These are phyloP conservation scores for Cutaneotrichosporon spelunceum DNA, from an alignment of 1,284 basidiomycete genomes.

Conservation along the genomic window DNA sequence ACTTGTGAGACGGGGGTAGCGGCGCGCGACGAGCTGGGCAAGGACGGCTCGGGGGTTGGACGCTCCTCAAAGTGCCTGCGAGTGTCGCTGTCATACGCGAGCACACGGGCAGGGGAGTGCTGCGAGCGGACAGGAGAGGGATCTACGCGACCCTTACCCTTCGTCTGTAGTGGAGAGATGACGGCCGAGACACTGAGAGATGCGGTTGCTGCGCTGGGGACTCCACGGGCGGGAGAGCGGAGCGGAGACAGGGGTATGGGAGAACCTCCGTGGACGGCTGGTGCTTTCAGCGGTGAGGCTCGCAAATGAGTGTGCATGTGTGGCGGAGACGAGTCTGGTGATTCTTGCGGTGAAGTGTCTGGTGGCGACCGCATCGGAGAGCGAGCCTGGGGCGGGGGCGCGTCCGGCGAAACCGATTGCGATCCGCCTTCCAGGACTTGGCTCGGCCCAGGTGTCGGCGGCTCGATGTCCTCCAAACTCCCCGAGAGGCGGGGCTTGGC, in stretches of 20 bases:
- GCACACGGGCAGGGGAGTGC: neutral
- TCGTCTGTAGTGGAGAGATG: neutral
- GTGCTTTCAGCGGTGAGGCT: neutral
- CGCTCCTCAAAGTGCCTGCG: neutral
- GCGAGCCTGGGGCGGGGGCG: neutral
- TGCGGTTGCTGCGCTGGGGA: neutral
- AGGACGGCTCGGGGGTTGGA: neutral
- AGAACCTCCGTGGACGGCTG: neutral
- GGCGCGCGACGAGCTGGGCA: neutral
- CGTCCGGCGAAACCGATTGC: neutral
- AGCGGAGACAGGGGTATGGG: neutral
- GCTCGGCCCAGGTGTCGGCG: slow-evolving; percentile 1
- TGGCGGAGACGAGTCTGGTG: neutral
- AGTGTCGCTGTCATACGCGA: neutral
- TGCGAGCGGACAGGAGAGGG: neutral
- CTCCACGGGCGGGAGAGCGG: neutral
- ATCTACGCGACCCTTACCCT: neutral
- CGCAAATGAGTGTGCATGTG: neutral
- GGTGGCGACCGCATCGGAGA: neutral
- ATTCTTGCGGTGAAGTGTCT: neutral
- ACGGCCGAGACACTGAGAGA: neutral
- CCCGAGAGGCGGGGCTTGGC: slow-evolving; percentile 12
- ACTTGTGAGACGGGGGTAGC: neutral
- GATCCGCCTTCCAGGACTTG: neutral
- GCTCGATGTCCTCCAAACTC: neutral